Base-by-base conservation (phyloP, 331 rosid genomes). In the Pyrus hybrid region DNA sequence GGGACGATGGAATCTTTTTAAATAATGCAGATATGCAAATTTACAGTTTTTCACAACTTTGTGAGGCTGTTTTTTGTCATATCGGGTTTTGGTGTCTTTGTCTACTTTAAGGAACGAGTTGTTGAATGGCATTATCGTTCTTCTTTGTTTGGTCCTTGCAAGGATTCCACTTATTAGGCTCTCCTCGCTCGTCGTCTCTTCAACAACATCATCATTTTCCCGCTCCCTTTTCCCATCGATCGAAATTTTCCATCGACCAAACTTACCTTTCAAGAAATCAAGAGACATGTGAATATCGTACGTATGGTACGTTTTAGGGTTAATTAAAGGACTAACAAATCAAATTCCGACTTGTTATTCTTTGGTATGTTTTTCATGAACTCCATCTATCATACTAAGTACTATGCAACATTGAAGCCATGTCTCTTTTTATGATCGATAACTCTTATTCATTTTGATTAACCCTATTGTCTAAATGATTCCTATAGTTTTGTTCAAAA, bases 11-110 rank as follows among this genome's bases (percentile, higher is more conserved):
- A 57, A 57, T 57, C 28, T n/a, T 21, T 57, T 57, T 57, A 57
- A 57, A 57, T 57, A 21, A 21, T 49, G n/a, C n/a, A 16, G 56
- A 49, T 49, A 14, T 16, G 56, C 56, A 49, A 5, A 74, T 35
- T 47, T 67, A 25, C 61, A 83, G 51, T 73, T 76, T 67, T 73
- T 64, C 45, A 68, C 79, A 76, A 74, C 67, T 81, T 77, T 82
- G 53, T 70, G 85, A 74, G 79, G 85, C 68, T 74, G 84, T 43
- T 83, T 80, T 87, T 85, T 37, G 87, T 83, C 88, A 74, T 81
- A 81, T 78, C 58, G 79, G 82, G 85, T 81, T 74, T 86, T 68
- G 82, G 71, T 77, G 84, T 83, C 91, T 60, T 70, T 78, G 88
- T 89, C 91, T 70, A 56, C 83, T 86, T 80, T 79, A 26, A 35